Evolutionary conservation across 2,329 filamentous ascomycete genomes (phyloP).

Genomic region (Amauroascus niger): DNA sequence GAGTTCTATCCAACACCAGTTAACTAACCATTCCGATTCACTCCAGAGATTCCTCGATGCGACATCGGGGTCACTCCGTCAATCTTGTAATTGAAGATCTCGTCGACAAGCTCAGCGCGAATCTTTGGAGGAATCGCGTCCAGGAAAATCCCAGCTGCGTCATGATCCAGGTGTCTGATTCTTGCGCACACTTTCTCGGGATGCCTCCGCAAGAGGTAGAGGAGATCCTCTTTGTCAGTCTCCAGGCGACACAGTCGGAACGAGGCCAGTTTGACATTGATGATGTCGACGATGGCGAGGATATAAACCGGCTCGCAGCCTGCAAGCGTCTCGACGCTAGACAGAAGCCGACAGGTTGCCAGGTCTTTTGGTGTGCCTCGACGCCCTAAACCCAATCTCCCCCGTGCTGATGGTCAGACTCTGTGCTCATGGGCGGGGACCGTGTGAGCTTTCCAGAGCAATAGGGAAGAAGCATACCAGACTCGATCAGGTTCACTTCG

Average conservation of each 20-base stretch:
- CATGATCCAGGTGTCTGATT: not conserved
- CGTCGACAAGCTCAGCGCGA: not conserved
- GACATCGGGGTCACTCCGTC: not conserved
- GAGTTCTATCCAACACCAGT: not conserved
- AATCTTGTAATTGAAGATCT: slow-evolving; percentile 5
- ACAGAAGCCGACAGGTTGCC: not conserved
- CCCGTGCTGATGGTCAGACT: not conserved
- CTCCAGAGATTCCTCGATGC: not conserved
- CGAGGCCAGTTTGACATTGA: not conserved
- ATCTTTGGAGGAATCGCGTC: not conserved
- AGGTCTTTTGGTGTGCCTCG: not conserved
- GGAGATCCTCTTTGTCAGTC: not conserved
- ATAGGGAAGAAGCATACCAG: not conserved
- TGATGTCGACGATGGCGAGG: not conserved
- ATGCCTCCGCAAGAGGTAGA: not conserved
- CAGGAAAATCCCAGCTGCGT: not conserved
- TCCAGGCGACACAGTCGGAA: not conserved
- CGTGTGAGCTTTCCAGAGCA: too few relatives aligned
- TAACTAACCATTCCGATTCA: not conserved
- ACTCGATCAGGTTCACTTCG: slow-evolving; percentile 7
- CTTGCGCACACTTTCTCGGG: slow-evolving; percentile 2
- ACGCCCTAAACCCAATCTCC: too few relatives aligned
- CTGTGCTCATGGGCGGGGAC: too few relatives aligned
- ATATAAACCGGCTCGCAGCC: not conserved
- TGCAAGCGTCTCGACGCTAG: not conserved